These are phyloP conservation scores for Chrysoporthe deuterocubensis DNA, from an alignment of 2,329 filamentous ascomycete genomes.

Conservation along the genomic window DNA sequence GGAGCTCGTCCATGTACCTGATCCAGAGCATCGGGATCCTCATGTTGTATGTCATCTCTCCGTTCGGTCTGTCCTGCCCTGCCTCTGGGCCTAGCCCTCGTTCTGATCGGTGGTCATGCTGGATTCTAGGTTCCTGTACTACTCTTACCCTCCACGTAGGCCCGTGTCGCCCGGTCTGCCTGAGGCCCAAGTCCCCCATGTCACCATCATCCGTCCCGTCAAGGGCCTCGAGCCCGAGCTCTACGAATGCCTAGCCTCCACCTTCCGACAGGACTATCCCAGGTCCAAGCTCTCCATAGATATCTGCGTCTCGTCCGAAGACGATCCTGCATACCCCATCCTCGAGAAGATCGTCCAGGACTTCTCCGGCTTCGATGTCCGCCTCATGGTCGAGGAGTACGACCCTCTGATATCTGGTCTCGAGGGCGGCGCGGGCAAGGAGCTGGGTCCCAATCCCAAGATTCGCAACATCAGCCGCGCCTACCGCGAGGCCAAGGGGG, in stretches of 20 bases:
- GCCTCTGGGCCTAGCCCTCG: too few relatives aligned
- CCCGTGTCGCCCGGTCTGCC: slow-evolving; percentile 56
- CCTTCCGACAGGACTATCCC: slow-evolving; percentile 83
- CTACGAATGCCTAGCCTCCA: slow-evolving; percentile 89
- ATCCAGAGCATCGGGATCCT: slow-evolving; percentile 61
- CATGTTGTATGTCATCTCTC: slow-evolving; percentile 50
- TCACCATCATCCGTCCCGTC: slow-evolving; percentile 90
- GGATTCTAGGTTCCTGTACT: slow-evolving; percentile 53
- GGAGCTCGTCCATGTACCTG: slow-evolving; percentile 55
- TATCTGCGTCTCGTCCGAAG: slow-evolving; percentile 77
- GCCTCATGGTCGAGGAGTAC: slow-evolving; percentile 79
- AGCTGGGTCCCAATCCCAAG: slow-evolving; percentile 93
- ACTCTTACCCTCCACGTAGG: slow-evolving; percentile 52
- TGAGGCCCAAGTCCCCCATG: slow-evolving; percentile 67
- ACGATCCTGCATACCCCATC: slow-evolving; percentile 77
- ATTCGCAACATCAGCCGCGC: slow-evolving; percentile 94
- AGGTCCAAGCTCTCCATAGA: slow-evolving; percentile 74
- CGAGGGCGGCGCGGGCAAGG: slow-evolving; percentile 52
- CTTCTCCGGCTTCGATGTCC: slow-evolving; percentile 69
- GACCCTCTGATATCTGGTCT: slow-evolving; percentile 69
- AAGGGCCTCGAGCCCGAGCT: slow-evolving; percentile 90
- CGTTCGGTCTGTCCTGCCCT: background rate
- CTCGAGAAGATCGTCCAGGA: slow-evolving; percentile 73
- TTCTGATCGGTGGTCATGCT: background rate
- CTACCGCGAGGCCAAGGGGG: slow-evolving; percentile 84